Base-by-base conservation (phyloP, 345 rosid species). In the Rhodomyrtus tomentosa region DNA sequence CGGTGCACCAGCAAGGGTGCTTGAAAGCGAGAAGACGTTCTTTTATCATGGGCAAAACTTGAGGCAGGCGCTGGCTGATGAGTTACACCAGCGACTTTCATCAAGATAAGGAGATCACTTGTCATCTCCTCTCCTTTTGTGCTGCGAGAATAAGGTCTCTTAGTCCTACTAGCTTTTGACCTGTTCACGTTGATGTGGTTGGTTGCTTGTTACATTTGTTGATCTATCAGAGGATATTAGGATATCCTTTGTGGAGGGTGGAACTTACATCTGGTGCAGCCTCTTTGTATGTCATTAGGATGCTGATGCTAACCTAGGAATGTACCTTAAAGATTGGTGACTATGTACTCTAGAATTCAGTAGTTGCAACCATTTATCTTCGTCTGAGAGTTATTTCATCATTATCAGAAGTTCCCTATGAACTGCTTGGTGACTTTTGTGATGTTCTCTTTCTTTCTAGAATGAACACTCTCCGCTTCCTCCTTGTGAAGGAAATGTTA, bases 31-130 rank as follows among this genome's bases (percentile, higher is more conserved):
- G 96, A 95, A 93, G 89, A 89, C 94, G 58, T 91, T 92, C 56
- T 93, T 91, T 85, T 97, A 92, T 86, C 92, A 89, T 11, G 98
- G 99, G 11, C 93, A 92, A 87, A 91, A 93, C 87, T 85, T 97
- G 92, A 94, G 99, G 91, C 98, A 97, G 89, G 99, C 96, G 42
- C 89, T 97, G 91, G 95, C 98, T 3, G 98, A 97, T 79, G 98
- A 97, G 89, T 88, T 97, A 93, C 99, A 95, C 83, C 96, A 95
- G 87, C 94, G 95, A 89, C 99, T 95, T 85, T 94, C 99, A 0
- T 86, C 96, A 3, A 92, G 98, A 88, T 95, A 90, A 90, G 49
- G 84, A 36, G 45, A 68, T 68, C 76, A 32, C 76, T 68, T 50
- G 55, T 27, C 82, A 81, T 50, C 25, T 81, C 22, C 76, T 50